Evolutionary conservation across 306 rosid species (phyloP).

Genomic region (Castanospermum australe): DNA sequence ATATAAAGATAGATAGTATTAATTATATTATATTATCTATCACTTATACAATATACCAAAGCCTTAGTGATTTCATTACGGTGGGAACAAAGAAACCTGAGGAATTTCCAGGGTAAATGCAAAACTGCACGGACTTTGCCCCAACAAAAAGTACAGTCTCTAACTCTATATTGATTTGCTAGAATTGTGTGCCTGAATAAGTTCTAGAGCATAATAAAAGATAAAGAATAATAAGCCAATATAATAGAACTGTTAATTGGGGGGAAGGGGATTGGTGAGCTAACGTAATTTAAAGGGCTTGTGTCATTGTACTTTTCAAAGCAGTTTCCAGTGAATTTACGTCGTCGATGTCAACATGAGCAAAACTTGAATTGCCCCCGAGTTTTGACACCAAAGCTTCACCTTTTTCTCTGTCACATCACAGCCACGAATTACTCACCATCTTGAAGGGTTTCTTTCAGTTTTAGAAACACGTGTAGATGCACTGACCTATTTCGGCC

Average conservation of each 20-base stretch:
- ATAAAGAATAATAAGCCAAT: too few species aligned
- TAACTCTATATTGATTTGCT: background rate
- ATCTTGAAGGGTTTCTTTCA: background rate
- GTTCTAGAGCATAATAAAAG: too few species aligned
- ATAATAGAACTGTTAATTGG: too few species aligned
- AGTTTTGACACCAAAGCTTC: slow-evolving; percentile 62
- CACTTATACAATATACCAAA: too few species aligned
- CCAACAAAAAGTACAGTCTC: too few species aligned
- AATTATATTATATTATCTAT: too few species aligned
- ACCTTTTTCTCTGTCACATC: slow-evolving; percentile 66
- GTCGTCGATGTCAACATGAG: slow-evolving; percentile 58
- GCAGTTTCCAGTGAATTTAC: slow-evolving; percentile 58
- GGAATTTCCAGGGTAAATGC: background rate
- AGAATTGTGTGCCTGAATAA: too few species aligned
- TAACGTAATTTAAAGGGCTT: background rate
- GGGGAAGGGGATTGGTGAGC: background rate
- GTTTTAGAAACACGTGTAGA: background rate
- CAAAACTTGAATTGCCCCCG: slow-evolving; percentile 60
- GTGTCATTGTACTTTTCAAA: slow-evolving; percentile 46
- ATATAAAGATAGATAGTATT: too few species aligned
- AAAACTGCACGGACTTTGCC: background rate
- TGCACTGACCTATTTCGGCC: slow-evolving; percentile 73
- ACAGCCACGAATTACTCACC: background rate
- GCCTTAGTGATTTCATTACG: too few species aligned
- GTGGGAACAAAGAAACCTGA: background rate